Evolutionary conservation across 1,284 basidiomycete genomes (phyloP), one percentile per base, ranked within the genome.

Genomic region (Farysia itapuensis): DNA sequence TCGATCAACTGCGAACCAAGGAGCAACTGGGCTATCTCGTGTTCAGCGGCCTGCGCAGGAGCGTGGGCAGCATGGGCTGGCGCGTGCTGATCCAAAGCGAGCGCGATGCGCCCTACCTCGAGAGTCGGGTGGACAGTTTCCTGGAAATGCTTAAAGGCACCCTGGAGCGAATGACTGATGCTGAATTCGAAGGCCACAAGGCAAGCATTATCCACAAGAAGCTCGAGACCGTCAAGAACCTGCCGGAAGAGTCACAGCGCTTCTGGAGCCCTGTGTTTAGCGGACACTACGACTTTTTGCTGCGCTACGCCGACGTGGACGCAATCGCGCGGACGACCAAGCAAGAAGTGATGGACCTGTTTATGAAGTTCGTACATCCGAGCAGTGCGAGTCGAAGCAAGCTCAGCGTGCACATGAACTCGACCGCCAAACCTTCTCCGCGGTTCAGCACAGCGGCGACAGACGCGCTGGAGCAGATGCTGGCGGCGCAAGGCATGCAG

Each of bases 81-180:
- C 84, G 89, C n/a, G 83, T 98, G 41, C 80, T 93, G 7, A 84
- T 98, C 22, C 95, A 99, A 79, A 90, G 88, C 64, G 93, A 97
- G 79, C 86, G 86, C 42, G 81, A 82, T 20, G 85, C 93, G 4
- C 81, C 80, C n/a, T 92, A 88, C 77, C 81, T 98, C 38, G 95
- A 98, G 79, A 80, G 83, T 40, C 85, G 94, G 7, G 86, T 97
- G 30, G 91, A 97, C 49, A 83, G 84, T 2, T 97, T 96, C 81
- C 79, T 95, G 45, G 83, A 85, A 40, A 79, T 81, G 48, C 86
- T 91, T 83, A 83, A 82, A 69, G 72, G 75, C 74, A 57, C 63
- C 6, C 39, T 76, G 11, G 59, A 60, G 18, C 47, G 43, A 18
- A 72, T 76, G 71, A 57, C 49, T 3, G 39, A 46, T 7, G 43